phyloP scores from a whole-genome alignment of 306 rosid genomes.

The Benincasa hispida region DNA sequence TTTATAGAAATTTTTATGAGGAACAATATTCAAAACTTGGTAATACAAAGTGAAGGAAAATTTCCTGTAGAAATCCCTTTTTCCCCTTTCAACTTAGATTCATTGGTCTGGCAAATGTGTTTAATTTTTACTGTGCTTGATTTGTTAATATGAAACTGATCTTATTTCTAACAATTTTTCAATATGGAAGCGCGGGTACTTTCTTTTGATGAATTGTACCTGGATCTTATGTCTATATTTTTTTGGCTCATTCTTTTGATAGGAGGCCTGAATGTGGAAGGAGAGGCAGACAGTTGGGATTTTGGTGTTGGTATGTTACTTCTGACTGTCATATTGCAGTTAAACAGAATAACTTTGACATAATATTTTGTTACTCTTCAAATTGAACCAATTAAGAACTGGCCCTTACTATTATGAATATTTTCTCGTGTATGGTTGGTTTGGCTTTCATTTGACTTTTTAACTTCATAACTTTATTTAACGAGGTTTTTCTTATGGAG shows the following conservation, averaged over 20 bases:
- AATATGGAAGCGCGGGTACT: not conserved
- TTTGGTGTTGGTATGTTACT: conserved; percentile 68
- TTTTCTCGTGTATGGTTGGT: not conserved
- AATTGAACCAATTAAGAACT: not conserved
- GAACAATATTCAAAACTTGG: not conserved
- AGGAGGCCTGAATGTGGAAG: conserved; percentile 96
- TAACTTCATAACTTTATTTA: not conserved
- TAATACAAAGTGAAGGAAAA: not conserved
- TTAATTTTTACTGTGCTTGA: not conserved
- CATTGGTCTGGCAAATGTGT: not conserved
- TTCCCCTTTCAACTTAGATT: not conserved
- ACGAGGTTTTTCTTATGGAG: not conserved
- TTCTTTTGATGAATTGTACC: not conserved
- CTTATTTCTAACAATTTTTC: not conserved
- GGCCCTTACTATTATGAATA: not conserved
- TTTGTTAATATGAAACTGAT: not conserved
- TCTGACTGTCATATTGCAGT: not conserved
- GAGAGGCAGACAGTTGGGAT: conserved; percentile 97
- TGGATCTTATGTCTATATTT: not conserved
- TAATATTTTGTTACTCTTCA: not conserved
- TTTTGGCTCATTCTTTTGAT: not conserved
- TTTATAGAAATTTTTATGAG: not conserved
- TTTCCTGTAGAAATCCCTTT: not conserved
- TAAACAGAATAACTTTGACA: not conserved
- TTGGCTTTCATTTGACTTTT: not conserved